Evolutionary conservation across 2,329 filamentous ascomycete genomes (phyloP), one percentile per base, ranked within the genome.

Genomic region (Calonectria ilicicola): DNA sequence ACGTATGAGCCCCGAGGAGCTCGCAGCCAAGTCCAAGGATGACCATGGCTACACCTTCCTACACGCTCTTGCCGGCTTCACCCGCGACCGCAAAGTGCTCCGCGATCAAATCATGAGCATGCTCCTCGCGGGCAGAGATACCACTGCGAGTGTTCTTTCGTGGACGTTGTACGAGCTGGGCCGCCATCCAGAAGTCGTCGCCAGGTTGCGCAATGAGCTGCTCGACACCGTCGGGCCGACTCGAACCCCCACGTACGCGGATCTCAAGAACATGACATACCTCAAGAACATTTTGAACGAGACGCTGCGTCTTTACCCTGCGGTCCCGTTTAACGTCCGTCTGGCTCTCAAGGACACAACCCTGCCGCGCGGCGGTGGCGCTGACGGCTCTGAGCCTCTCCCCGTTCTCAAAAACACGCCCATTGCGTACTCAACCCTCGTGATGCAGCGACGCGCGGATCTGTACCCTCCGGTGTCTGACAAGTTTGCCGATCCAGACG

Each of bases 251-350:
- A 95, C 93, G 0, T 98, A 97, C 82, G 89, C 91, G 15, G 91
- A 98, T 80, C 88, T 98, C 72, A 98, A 98, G 87, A 89, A 89
- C 76, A 98, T 98, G 95, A 93, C 93, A 79, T 98, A 96, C 82
- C 90, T 97, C 70, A 87, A 91, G 83, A 87, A 92, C 78, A 85
- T 93, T 63, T 88, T 97, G 78, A 93, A 94, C 84, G 95, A 97
- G 85, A 94, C 91, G 0, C 89, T 96, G 72, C 92, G 95, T 17
- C 84, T 96, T 14, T 95, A 96, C 82, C 94, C 94, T 0, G 88
- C 91, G 17, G 93, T 97, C 1, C 94, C 95, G 1, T 94, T 93
- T 86, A 97, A 97, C 84, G 89, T 95, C 65, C 92, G 95, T 74
- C 86, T 92, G 38, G 90, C 94, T 15, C 87, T 95, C 15, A 88